Conservation (phyloP, 768 basidiomycete species). For the Paxillus rubicundulus region DNA sequence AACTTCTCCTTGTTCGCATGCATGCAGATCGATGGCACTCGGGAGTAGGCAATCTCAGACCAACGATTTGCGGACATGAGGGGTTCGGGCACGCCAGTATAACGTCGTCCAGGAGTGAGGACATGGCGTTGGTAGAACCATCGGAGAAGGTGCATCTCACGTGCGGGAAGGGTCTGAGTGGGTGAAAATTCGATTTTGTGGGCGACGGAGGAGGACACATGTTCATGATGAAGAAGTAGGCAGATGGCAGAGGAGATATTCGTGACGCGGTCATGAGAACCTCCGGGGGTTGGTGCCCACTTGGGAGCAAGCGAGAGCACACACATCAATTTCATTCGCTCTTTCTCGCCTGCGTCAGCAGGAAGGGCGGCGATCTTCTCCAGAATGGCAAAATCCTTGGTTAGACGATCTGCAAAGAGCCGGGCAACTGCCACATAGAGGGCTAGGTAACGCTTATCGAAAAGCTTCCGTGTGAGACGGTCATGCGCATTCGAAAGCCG, state of each 20-base stretch:
- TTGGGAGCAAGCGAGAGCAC: slow-evolving; percentile 58
- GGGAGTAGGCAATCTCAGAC: slow-evolving; percentile 54
- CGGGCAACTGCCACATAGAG: slow-evolving; percentile 63
- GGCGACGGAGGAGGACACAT: slow-evolving; percentile 15
- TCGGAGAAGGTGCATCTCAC: slow-evolving; percentile 45
- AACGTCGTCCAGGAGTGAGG: slow-evolving; percentile 53
- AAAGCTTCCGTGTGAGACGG: slow-evolving; percentile 41
- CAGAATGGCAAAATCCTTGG: slow-evolving; percentile 46
- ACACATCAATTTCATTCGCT: slow-evolving; percentile 8
- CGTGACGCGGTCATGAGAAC: slow-evolving; percentile 59
- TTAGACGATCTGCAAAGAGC: slow-evolving; percentile 53
- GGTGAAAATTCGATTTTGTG: slow-evolving; percentile 16
- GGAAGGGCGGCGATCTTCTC: slow-evolving; percentile 35
- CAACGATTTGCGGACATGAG: slow-evolving; percentile 62
- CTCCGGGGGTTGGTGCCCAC: slow-evolving; percentile 64
- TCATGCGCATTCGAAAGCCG: slow-evolving; percentile 30
- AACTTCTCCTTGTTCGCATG: slow-evolving; percentile 52
- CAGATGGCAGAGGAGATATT: slow-evolving; percentile 65
- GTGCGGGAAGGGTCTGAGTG: slow-evolving; percentile 31
- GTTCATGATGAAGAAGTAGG: slow-evolving; percentile 46
- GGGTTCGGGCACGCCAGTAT: slow-evolving; percentile 49
- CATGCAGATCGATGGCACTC: slow-evolving; percentile 66
- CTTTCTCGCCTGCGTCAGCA: slow-evolving; percentile 21
- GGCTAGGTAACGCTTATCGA: slow-evolving; percentile 52
- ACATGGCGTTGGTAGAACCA: slow-evolving; percentile 58